Evolutionary conservation across 768 basidiomycete species (phyloP), one percentile per base, ranked within the genome.

Genomic region (Mycena galericulata): DNA sequence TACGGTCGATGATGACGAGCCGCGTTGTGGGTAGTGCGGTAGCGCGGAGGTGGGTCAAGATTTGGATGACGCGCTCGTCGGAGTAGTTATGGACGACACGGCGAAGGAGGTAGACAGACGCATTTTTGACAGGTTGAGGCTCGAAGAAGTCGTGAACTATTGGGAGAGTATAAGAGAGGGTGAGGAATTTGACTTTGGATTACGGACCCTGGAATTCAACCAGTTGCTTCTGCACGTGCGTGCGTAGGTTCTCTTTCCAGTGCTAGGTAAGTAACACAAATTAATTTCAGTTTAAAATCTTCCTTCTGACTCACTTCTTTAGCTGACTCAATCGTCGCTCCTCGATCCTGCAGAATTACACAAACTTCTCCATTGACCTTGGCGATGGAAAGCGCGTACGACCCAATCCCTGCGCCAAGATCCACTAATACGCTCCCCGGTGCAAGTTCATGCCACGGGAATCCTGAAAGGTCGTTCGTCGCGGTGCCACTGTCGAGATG

Each of bases 81-180:
- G 86, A 80, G 86, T 86, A 88, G 70, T 88, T 85, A 65, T 88
- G 87, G 30, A 85, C 80, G 51, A 87, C 79, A 17, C 82, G 80
- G 20, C 86, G 79, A 24, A 88, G 68, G n/a, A 88, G 72, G 71
- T 84, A 88, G 7, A 85, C 82, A 0, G 84, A 78, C 74, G 83
- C 69, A 53, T 77, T 20, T 2, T 76, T 67, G 14, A 75, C 62
- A 0, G 79, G 78, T 66, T 88, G 87, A 1, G 84, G 84, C n/a
- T 75, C 78, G 70, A 88, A 85, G 70, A 87, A 88, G 73, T 87
- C 82, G 62, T 88, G 87, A 10, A 75, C 84, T 80, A 24, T 20
- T n/a, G 10, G 7, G 30, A 22, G 34, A 29, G 32, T 27, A 7
- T 24, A 49, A 47, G n/a, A n/a, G n/a, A n/a, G n/a, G n/a, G n/a